Evolutionary conservation across 148 eudicot genomes (phyloP), one percentile per base, ranked within the genome.

Genomic region (Euryodendron excelsum): DNA sequence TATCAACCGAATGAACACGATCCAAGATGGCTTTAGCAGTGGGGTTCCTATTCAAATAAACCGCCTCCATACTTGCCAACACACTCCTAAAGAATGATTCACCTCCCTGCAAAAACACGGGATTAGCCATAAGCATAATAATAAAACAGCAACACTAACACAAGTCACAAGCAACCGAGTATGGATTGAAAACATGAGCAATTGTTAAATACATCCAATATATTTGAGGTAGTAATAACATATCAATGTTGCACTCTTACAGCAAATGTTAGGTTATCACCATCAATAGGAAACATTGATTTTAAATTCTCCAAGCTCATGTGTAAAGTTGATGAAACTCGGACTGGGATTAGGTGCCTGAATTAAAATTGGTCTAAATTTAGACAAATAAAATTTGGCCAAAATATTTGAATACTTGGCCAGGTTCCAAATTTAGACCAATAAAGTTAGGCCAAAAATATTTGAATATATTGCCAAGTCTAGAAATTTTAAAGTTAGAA

Each of bases 21-120:
- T 93, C 91, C 86, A 96, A 82, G 60, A 96, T 80, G 0, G 90
- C 85, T 86, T 93, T 96, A 1, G 99, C 98, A 14, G 99, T 96
- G 1, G 99, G 95, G 58, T 96, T 96, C 81, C 90, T 85, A 10
- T 90, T 82, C 85, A 96, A 81, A 84, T 96, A 96, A 50, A 93
- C 88, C 47, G 83, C 55, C 79, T 96, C 99, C 95, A 93, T 91
- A 75, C 72, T 81, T 69, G 86, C 83, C 87, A 96, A 67, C 74
- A 84, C 88, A 72, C 87, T 87, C 81, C 99, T 88, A 81, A 93
- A 87, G 85, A 96, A 96, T 39, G 98, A 86, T 80, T 91, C 97
- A 78, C 92, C 85, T 61, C 92, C 93, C 98, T 96, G 84, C 50
- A 77, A n/a, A 72, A 14, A 63, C 28, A 34, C 7, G 28, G 44